These are phyloP conservation scores for Trapa incisa DNA, from an alignment of 345 rosid genomes.

Conservation along the genomic window DNA sequence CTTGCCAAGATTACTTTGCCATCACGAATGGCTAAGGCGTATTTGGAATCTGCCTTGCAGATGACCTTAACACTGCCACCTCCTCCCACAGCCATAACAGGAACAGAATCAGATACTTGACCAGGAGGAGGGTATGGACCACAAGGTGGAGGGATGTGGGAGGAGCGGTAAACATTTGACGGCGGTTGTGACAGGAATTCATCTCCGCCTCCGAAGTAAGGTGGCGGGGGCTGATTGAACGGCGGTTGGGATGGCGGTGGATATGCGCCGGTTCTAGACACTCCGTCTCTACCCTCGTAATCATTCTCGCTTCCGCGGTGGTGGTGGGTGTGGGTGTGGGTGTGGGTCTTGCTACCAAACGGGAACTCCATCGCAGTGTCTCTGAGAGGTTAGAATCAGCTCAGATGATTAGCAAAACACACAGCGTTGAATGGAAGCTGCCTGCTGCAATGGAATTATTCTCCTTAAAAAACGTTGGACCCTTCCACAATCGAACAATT, in stretches of 20 bases:
- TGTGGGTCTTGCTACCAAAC: too few relatives aligned
- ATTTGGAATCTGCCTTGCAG: conserved; percentile 50
- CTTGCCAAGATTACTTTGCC: conserved; percentile 53
- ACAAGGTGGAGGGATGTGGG: conserved; percentile 8
- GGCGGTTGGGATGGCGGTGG: conserved; percentile 24
- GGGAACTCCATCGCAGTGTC: neutral
- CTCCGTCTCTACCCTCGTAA: conserved; percentile 12
- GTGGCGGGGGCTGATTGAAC: conserved; percentile 16
- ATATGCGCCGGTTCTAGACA: conserved; percentile 4
- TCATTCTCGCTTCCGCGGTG: conserved; percentile 15
- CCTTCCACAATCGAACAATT: too few relatives aligned
- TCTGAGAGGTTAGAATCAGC: neutral
- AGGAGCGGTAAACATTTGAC: conserved; percentile 6
- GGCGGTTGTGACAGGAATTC: conserved; percentile 19
- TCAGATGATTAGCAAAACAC: neutral
- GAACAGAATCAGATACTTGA: conserved; percentile 10
- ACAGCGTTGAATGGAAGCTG: neutral
- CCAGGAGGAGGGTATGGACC: conserved; percentile 10
- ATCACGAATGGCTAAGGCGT: conserved; percentile 42
- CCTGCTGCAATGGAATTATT: too few relatives aligned
- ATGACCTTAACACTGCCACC: conserved; percentile 37
- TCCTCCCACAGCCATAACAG: conserved; percentile 1
- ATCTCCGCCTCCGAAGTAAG: conserved; percentile 9
- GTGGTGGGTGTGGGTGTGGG: conserved; percentile 11
- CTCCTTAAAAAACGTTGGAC: too few relatives aligned